phyloP scores from a whole-genome alignment of 2,329 filamentous ascomycete genomes.

The Beauveria sp. region DNA sequence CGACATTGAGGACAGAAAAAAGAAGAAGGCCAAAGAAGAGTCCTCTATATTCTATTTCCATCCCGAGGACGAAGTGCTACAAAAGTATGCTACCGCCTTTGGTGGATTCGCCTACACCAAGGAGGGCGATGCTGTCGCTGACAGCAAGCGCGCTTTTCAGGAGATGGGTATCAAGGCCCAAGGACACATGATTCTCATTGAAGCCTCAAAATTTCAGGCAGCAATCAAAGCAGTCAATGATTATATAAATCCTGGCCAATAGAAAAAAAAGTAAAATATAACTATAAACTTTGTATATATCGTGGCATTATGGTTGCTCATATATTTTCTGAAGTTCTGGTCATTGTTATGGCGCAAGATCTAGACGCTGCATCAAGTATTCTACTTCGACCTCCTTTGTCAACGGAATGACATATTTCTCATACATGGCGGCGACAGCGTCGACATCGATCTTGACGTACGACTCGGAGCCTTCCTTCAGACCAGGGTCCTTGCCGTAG shows the following conservation, averaged over 20 bases:
- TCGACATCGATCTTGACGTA: constrained; percentile 82
- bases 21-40: constrained; percentile 58
- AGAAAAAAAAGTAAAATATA: constrained; percentile 15
- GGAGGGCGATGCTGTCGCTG: constrained; percentile 71
- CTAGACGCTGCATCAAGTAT: constrained; percentile 89
- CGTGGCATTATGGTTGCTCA: neutral
- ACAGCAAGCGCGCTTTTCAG: constrained; percentile 91
- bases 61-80: constrained; percentile 85
- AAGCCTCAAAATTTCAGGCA: constrained; percentile 65
- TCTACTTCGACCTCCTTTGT: constrained; percentile 99
- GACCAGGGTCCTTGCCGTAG: constrained; percentile 83
- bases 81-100: constrained; percentile 63
- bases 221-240: constrained; percentile 70
- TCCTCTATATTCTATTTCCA: constrained; percentile 81
- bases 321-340: neutral
- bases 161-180: constrained; percentile 81
- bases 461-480: constrained; percentile 44
- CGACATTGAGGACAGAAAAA: constrained; percentile 52
- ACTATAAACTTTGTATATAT: constrained; percentile 7
- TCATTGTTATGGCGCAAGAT: constrained; percentile 26
- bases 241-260: constrained; percentile 56
- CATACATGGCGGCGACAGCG: constrained; percentile 84
- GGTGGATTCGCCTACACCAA: constrained; percentile 73
- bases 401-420: constrained; percentile 86
- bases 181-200: constrained; percentile 81